Percentiles rank a stretch among this genome's conserved stretches.
phyloP scores from a whole-genome alignment of 2,329 filamentous ascomycete species.

The Fusarium transvaalense region DNA sequence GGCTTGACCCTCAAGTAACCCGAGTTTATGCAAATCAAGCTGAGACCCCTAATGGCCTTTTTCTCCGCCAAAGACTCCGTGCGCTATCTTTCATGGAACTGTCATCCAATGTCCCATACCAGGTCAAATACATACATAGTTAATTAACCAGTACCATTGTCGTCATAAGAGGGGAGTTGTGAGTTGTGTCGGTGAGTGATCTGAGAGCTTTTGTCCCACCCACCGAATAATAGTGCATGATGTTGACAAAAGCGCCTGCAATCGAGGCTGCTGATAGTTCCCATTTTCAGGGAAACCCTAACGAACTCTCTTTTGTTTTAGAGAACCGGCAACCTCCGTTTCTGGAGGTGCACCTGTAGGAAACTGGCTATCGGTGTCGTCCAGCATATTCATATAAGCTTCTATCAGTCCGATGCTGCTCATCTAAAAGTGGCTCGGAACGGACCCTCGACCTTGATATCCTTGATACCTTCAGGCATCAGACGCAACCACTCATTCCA shows the following conservation, averaged over 20 bases:
- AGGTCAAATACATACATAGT: constrained; percentile 27
- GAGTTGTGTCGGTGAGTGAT: constrained; percentile 11
- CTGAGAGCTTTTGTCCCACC: constrained; percentile 10
- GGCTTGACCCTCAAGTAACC: constrained; percentile 36
- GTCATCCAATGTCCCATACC: constrained; percentile 38
- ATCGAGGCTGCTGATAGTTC: constrained; percentile 19
- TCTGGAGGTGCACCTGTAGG: constrained; percentile 10
- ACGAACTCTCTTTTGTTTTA: constrained; percentile 19
- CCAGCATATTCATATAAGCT: constrained; percentile 9
- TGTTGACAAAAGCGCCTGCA: constrained; percentile 3
- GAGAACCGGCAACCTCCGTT: constrained; percentile 23
- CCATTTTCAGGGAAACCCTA: constrained; percentile 36
- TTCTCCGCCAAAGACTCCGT: constrained; percentile 41
- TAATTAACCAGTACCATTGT: constrained; percentile 20
- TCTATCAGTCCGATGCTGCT: constrained; percentile 9
- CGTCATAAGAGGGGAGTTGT: constrained; percentile 26
- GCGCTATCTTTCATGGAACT: constrained; percentile 44
- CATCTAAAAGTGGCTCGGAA: constrained; percentile 52
- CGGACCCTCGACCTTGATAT: constrained; percentile 67
- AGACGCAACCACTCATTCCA: constrained; percentile 71
- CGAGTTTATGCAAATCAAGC: constrained; percentile 33
- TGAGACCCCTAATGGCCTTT: constrained; percentile 36
- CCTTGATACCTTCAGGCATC: constrained; percentile 68
- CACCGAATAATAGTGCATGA: constrained; percentile 6
- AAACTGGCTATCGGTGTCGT: constrained; percentile 8